Conservation (phyloP, 2,329 filamentous ascomycete genomes). For the Pyricularia sp. region DNA sequence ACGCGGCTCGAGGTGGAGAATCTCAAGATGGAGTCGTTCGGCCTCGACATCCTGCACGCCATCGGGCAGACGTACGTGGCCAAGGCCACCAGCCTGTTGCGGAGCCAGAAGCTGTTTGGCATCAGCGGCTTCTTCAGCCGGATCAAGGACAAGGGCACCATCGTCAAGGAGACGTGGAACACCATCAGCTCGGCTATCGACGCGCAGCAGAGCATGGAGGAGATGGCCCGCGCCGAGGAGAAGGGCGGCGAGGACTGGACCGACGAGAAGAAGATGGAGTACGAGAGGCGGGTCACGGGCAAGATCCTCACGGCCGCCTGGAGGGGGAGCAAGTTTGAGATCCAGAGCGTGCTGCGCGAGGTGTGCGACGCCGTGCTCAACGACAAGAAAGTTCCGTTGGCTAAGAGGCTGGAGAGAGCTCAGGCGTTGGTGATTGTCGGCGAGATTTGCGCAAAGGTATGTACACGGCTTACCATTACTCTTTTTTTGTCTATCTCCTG, state of each 20-base stretch:
- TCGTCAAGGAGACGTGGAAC: constrained; percentile 98
- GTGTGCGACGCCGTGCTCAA: constrained; percentile 86
- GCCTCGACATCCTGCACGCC: constrained; percentile 89
- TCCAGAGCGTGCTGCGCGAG: constrained; percentile 88
- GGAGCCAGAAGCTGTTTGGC: constrained; percentile 93
- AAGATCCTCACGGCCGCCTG: constrained; percentile 97
- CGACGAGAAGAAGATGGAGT: constrained; percentile 92
- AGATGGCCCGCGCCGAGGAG: constrained; percentile 95
- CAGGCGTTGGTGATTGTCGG: constrained; percentile 83
- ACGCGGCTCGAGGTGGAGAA: constrained; percentile 93
- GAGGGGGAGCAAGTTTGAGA: constrained; percentile 95
- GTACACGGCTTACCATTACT: background rate
- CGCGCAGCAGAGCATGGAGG: constrained; percentile 96
- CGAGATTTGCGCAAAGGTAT: constrained; percentile 80
- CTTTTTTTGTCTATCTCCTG: constrained; percentile 8
- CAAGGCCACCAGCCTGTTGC: constrained; percentile 81
- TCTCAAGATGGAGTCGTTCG: constrained; percentile 98
- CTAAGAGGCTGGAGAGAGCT: constrained; percentile 84
- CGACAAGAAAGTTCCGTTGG: constrained; percentile 65
- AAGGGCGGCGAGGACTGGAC: constrained; percentile 96
- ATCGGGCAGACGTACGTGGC: constrained; percentile 85
- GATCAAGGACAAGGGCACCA: constrained; percentile 90
- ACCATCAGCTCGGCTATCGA: constrained; percentile 95
- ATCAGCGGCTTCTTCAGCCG: constrained; percentile 91
- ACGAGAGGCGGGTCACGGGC: constrained; percentile 89